These are phyloP conservation scores for Thraustochytrium sp. DNA, from an alignment of 352 stramenopile species.

Conservation along the genomic window DNA sequence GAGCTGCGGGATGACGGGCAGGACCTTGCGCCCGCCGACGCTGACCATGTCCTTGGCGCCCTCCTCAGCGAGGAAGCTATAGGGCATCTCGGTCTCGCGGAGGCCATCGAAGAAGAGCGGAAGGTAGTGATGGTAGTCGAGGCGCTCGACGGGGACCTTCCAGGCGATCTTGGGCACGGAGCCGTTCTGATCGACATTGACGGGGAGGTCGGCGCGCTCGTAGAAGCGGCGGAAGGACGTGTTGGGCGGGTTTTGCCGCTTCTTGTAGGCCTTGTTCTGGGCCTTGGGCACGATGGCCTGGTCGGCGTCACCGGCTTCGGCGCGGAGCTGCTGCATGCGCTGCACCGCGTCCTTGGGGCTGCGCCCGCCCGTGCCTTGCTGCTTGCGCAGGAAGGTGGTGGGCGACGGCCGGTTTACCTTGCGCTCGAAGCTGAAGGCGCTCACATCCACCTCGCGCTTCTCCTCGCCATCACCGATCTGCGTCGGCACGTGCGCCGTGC, in stretches of 20 bases:
- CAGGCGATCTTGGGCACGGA: conserved; percentile 87
- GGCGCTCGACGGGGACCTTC: conserved; percentile 75
- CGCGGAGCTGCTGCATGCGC: not conserved
- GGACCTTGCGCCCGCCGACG: conserved; percentile 84
- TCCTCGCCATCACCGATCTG: not conserved
- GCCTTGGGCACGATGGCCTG: not conserved
- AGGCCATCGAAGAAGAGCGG: conserved; percentile 97
- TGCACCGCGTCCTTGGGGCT: not conserved
- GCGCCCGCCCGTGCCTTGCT: not conserved
- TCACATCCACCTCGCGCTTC: conserved; percentile 11
- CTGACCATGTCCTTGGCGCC: conserved; percentile 96
- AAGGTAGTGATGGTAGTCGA: conserved; percentile 97
- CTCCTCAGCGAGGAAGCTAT: conserved; percentile 89
- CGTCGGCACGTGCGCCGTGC: not conserved
- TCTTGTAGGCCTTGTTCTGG: conserved; percentile 66
- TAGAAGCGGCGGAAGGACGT: conserved; percentile 67
- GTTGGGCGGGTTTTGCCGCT: conserved; percentile 87
- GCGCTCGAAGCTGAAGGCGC: conserved; percentile 38
- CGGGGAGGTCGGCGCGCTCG: conserved; percentile 81
- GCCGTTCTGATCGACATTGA: conserved; percentile 92
- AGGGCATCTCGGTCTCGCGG: conserved; percentile 89
- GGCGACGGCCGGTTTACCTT: not conserved
- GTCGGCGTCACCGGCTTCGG: not conserved
- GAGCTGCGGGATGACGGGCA: conserved; percentile 92
- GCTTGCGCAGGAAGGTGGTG: conserved; percentile 7